These are phyloP conservation scores for Trypanosoma conorhini DNA, from an alignment of 208 protist genomes.

Conservation along the genomic window DNA sequence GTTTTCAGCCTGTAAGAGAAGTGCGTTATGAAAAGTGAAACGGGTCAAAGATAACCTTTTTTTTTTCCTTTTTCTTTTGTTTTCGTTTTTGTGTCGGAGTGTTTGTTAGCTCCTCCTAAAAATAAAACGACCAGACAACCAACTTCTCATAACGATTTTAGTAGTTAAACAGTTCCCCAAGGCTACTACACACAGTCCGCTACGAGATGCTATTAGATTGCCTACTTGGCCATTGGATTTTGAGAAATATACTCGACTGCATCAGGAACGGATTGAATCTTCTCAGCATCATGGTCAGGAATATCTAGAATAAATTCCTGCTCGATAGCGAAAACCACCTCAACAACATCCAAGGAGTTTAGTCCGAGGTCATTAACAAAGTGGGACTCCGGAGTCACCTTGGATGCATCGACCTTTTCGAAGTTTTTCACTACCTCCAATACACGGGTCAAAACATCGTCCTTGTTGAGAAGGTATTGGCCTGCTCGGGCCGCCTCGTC, in stretches of 20 bases:
- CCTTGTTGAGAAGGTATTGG: conserved; percentile 91
- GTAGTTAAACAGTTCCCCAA: background rate
- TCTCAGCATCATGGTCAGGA: conserved; percentile 96
- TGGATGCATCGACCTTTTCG: conserved; percentile 94
- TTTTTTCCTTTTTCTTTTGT: conserved; percentile 3
- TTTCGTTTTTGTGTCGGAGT: too few relatives aligned
- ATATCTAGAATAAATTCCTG: conserved; percentile 97
- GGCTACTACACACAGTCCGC: conserved; percentile 5
- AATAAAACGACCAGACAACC: conserved; percentile 19
- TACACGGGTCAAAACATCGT: conserved; percentile 95
- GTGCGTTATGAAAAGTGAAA: background rate
- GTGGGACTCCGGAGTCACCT: conserved; percentile 91
- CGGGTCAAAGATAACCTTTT: background rate
- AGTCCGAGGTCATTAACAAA: conserved; percentile 97
- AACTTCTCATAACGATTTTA: background rate
- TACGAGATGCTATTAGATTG: conserved; percentile 2
- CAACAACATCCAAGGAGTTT: conserved; percentile 95
- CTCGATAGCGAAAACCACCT: conserved; percentile 95
- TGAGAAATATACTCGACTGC: conserved; percentile 95
- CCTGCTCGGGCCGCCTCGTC: conserved; percentile 72
- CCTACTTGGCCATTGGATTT: conserved; percentile 96
- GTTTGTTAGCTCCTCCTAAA: background rate
- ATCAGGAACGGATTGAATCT: conserved; percentile 93
- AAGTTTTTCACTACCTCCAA: conserved; percentile 96
- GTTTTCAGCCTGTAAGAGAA: background rate